Conservation (phyloP, 306 rosid species). For the Begonia loranthoides region DNA sequence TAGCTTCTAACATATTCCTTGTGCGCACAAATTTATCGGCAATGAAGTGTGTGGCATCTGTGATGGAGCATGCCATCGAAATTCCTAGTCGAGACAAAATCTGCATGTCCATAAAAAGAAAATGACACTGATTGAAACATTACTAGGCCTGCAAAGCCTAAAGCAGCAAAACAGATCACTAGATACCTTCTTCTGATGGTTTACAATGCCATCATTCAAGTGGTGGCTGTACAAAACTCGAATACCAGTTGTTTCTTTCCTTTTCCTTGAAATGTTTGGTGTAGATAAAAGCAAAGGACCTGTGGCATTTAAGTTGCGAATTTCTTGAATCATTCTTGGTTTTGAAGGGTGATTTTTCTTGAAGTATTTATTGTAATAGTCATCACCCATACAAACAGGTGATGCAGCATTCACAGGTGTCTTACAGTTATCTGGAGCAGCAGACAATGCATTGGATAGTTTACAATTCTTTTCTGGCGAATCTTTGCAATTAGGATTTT, state of each 20-base stretch:
- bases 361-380: conserved; percentile 48
- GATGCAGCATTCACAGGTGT: conserved; percentile 42
- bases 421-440: conserved; percentile 45
- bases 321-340: conserved; percentile 42
- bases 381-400: conserved; percentile 81
- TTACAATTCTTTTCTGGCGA: conserved; percentile 31
- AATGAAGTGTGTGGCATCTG: conserved; percentile 85
- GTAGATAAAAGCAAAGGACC: conserved; percentile 29
- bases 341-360: conserved; percentile 22
- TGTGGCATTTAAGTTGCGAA: conserved; percentile 36
- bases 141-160: conserved; percentile 8
- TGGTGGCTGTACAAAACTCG: conserved; percentile 75
- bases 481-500: conserved; percentile 18
- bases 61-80: conserved; percentile 48
- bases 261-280: conserved; percentile 62
- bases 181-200: conserved; percentile 80
- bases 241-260: conserved; percentile 65
- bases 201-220: conserved; percentile 57
- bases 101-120: conserved; percentile 31
- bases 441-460: conserved; percentile 28
- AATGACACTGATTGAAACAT: conserved; percentile 10
- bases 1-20: conserved; percentile 88
- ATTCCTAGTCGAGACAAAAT: conserved; percentile 59
- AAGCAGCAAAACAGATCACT: conserved; percentile 6
- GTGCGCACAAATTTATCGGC: conserved; percentile 85